A percentile compares a stretch with the other conserved stretches of the same genome.
Evolutionary conservation across 2,329 filamentous ascomycete genomes (phyloP).

Genomic region (Aureobasidium pullulans): DNA sequence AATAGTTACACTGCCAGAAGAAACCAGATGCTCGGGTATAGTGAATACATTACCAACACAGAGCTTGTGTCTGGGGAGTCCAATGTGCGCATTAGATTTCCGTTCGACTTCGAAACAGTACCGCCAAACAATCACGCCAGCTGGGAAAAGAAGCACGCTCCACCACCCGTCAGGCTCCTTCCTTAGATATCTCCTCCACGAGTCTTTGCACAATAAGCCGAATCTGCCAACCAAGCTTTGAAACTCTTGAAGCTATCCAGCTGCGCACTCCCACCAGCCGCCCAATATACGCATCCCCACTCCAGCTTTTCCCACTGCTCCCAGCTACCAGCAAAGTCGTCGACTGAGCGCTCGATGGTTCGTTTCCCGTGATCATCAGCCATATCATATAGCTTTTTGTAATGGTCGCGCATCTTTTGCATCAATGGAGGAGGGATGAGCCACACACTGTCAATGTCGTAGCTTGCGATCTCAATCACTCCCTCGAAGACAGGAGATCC

Average conservation of each 20-base stretch:
- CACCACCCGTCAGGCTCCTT: neutral
- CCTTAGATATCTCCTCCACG: neutral
- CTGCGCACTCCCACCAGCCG: neutral
- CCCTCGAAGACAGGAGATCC: neutral
- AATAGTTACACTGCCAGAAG: too few species aligned
- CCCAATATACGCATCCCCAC: neutral
- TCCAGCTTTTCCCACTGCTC: neutral
- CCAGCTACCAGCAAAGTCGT: constrained; percentile 2
- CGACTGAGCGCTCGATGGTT: neutral
- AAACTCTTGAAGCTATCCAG: neutral
- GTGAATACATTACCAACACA: too few species aligned
- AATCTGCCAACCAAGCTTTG: neutral
- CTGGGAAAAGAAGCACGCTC: too few species aligned
- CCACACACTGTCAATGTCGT: neutral
- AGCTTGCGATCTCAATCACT: neutral
- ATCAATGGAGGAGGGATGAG: neutral
- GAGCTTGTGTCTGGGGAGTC: too few species aligned
- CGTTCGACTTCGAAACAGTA: too few species aligned
- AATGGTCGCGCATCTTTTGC: neutral
- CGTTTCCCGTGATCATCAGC: neutral
- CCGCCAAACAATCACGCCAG: too few species aligned
- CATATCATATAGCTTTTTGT: neutral
- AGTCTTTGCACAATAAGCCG: neutral
- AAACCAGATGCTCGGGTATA: too few species aligned
- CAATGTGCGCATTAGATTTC: too few species aligned